Base-by-base conservation (phyloP, 1,139 yeast species). In the Hyphopichia burtonii region DNA sequence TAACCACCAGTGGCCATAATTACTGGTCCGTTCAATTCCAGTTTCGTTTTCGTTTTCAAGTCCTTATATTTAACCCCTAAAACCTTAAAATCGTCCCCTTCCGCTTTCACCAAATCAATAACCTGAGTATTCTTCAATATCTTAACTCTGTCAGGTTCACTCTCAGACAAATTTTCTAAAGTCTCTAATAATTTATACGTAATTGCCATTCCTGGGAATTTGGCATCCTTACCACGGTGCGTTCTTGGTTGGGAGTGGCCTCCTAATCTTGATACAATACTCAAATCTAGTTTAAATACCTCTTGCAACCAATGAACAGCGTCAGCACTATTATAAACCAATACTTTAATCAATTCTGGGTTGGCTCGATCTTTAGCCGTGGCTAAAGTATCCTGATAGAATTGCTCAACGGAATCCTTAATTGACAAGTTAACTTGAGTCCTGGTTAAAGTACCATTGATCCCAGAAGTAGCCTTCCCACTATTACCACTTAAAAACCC, bases 1-100 rank as follows among this genome's bases (percentile, higher is more conserved):
- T 75, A 86, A 2, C 96, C 96, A 40, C 96, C 96, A 2, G 95
- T 85, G 30, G 91, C 82, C 66, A 87, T 71, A 31, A 87, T 76
- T 2, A 86, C 87, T 0, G 84, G 83, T 1, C 83, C 84, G 8
- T 50, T 42, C 7, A 74, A 39, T 40, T 66, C 65, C 37, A 52
- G 55, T 41, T 65, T 68, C 34, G 56, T 50, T 48, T 65, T 52
- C 62, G 71, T 50, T 46, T 61, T 59, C 47, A 65, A 63, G 50
- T 72, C 68, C 44, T 66, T 69, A 54, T 73, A 81, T 36, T 66
- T 66, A 4, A 83, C 80, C 4, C 85, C 83, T 7, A 56, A 50
- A 1, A 82, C 73, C 23, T 48, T 44, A 20, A 48, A 45, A 12
- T 55, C 55, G 23, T 55, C 52, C 9, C 49, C 53, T 1, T 59